Percentiles rank a stretch among this genome's conserved stretches.
Evolutionary conservation across 306 rosid genomes (phyloP).

Genomic region (Dryas octopetala): DNA sequence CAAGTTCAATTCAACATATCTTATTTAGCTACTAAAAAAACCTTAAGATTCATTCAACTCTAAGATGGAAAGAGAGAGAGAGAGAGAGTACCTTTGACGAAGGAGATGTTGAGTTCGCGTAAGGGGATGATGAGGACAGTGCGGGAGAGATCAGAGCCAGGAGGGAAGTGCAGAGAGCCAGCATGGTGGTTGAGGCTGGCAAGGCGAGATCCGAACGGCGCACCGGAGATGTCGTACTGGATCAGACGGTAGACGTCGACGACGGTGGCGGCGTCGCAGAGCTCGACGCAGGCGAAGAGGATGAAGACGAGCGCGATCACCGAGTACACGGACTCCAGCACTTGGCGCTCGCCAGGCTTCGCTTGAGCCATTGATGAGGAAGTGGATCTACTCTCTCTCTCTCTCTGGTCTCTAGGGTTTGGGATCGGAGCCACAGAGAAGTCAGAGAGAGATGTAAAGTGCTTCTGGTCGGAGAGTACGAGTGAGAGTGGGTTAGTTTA

Average conservation of each 20-base stretch:
- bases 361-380: conserved; percentile 38
- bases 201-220: conserved; percentile 92
- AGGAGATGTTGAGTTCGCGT: conserved; percentile 76
- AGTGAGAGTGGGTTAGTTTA: background rate
- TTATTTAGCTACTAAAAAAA: background rate
- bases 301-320: conserved; percentile 71
- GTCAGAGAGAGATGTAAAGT: background rate
- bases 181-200: conserved; percentile 94
- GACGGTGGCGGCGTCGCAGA: conserved; percentile 93
- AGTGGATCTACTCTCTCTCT: background rate
- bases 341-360: conserved; percentile 47
- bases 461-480: background rate
- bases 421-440: conserved; percentile 10
- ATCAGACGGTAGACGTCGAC: conserved; percentile 94
- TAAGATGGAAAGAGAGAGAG: background rate
- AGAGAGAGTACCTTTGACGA: conserved; percentile 58
- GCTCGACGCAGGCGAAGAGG: conserved; percentile 82
- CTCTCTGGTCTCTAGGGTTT: conserved; percentile 45
- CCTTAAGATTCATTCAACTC: background rate
- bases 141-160: conserved; percentile 94
- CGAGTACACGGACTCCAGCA: conserved; percentile 68
- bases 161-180: conserved; percentile 69
- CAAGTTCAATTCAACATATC: background rate
- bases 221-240: conserved; percentile 88
- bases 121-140: conserved; percentile 80